phyloP scores from a whole-genome alignment of 2,329 filamentous ascomycete genomes.

The Hypoxylon sp. region DNA sequence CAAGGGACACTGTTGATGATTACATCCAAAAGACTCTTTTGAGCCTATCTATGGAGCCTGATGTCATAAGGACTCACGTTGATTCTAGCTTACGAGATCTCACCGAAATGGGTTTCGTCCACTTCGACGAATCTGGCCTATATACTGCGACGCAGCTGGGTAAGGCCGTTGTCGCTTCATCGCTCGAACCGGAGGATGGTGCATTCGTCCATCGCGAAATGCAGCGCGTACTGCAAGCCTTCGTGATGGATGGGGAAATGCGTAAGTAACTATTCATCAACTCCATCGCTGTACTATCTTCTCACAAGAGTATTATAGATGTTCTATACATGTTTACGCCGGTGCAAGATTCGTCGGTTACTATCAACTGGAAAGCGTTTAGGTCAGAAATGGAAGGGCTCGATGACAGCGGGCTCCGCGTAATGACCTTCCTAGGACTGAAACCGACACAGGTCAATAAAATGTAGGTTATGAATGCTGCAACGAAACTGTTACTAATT shows the following conservation, averaged over 20 bases:
- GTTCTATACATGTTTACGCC: constrained; percentile 83
- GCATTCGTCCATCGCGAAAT: constrained; percentile 79
- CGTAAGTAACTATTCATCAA: constrained; percentile 51
- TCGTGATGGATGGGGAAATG: constrained; percentile 86
- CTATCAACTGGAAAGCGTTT: constrained; percentile 80
- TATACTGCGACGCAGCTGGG: constrained; percentile 76
- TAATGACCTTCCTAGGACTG: constrained; percentile 76
- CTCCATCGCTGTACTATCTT: not conserved
- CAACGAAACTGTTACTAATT: constrained; percentile 20
- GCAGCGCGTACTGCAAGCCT: constrained; percentile 74
- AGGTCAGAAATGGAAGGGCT: constrained; percentile 77
- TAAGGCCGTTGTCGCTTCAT: constrained; percentile 78
- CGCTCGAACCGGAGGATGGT: constrained; percentile 80
- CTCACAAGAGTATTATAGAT: constrained; percentile 34
- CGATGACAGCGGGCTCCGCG: constrained; percentile 78
- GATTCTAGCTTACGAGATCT: constrained; percentile 72
- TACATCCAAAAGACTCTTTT: constrained; percentile 78
- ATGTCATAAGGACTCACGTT: constrained; percentile 66
- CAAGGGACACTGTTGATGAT: constrained; percentile 73
- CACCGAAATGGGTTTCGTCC: constrained; percentile 67
- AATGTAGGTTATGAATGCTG: constrained; percentile 63
- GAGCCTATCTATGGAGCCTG: constrained; percentile 66
- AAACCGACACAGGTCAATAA: constrained; percentile 75
- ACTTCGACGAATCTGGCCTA: constrained; percentile 61
- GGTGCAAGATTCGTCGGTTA: constrained; percentile 68